Conservation (phyloP, 2,329 filamentous ascomycete species). For the Phoma sp. region DNA sequence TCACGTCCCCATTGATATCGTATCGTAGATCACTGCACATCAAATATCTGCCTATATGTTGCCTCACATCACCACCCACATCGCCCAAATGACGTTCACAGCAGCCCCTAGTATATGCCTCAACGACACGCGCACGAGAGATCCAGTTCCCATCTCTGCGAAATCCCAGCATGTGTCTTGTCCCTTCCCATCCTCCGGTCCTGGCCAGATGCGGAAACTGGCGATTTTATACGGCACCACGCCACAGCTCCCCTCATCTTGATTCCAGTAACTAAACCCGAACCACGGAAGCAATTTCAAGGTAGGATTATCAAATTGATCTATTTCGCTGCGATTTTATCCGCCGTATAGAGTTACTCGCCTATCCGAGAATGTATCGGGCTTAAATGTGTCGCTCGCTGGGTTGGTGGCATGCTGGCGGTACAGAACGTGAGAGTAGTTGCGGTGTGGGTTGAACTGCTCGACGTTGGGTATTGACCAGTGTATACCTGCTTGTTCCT, state of each 20-base stretch:
- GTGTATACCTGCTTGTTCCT: neutral
- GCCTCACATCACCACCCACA: neutral
- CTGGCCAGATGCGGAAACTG: neutral
- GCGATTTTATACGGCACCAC: neutral
- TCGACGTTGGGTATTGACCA: neutral
- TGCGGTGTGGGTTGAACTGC: neutral
- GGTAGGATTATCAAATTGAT: neutral
- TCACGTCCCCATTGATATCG: no score
- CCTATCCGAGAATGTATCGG: neutral
- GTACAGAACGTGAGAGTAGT: neutral
- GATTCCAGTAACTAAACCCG: neutral
- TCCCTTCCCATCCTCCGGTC: neutral
- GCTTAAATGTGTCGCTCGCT: neutral
- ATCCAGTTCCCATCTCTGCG: neutral
- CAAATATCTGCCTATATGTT: no score
- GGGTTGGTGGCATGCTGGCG: neutral
- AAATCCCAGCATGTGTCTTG: neutral
- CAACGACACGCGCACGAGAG: neutral
- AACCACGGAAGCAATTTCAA: neutral
- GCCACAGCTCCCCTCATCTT: neutral
- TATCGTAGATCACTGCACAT: no score
- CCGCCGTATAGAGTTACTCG: neutral
- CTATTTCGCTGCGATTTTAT: neutral
- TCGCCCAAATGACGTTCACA: neutral
- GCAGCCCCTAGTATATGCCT: neutral